A percentile compares a stretch with the other conserved stretches of the same genome.
phyloP scores from a whole-genome alignment of 768 basidiomycete species.

The Leccinellum rugosiceps region DNA sequence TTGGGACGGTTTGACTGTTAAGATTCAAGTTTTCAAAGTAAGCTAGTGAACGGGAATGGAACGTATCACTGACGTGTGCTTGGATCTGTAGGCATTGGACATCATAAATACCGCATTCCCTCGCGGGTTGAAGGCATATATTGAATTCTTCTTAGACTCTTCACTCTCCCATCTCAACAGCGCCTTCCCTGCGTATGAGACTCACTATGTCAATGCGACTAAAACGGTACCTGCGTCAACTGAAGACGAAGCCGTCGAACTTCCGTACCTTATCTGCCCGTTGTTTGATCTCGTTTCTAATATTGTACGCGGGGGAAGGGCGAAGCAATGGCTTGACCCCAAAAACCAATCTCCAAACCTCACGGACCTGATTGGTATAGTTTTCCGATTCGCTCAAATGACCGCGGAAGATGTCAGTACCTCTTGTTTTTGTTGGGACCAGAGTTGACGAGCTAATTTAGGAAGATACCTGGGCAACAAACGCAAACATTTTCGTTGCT shows the following conservation, averaged over 20 bases:
- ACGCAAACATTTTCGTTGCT: slow-evolving; percentile 89
- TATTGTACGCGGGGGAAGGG: slow-evolving; percentile 60
- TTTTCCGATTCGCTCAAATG: slow-evolving; percentile 80
- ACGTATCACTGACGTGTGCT: not conserved
- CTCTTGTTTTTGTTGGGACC: not conserved
- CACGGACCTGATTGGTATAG: slow-evolving; percentile 44
- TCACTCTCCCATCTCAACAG: slow-evolving; percentile 58
- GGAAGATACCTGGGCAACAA: slow-evolving; percentile 89
- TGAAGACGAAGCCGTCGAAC: slow-evolving; percentile 74
- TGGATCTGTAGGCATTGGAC: slow-evolving; percentile 62
- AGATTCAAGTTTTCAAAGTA: slow-evolving; percentile 85
- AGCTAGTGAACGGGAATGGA: slow-evolving; percentile 2
- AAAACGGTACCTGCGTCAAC: slow-evolving; percentile 59
- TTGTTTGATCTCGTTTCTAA: slow-evolving; percentile 79
- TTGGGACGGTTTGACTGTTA: slow-evolving; percentile 82
- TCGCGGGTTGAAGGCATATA: slow-evolving; percentile 59
- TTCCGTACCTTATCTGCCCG: slow-evolving; percentile 72
- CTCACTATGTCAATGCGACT: slow-evolving; percentile 56
- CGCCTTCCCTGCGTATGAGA: slow-evolving; percentile 57
- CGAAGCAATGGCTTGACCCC: slow-evolving; percentile 59
- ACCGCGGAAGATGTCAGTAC: slow-evolving; percentile 79
- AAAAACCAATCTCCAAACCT: slow-evolving; percentile 37
- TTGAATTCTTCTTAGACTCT: slow-evolving; percentile 55
- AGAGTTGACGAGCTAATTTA: slow-evolving; percentile 30
- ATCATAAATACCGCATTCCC: slow-evolving; percentile 81